A percentile compares a stretch with the other conserved stretches of the same genome.
Conservation (phyloP, 2,329 filamentous ascomycete species). For the Pseudophaeomoniella oleicola region DNA sequence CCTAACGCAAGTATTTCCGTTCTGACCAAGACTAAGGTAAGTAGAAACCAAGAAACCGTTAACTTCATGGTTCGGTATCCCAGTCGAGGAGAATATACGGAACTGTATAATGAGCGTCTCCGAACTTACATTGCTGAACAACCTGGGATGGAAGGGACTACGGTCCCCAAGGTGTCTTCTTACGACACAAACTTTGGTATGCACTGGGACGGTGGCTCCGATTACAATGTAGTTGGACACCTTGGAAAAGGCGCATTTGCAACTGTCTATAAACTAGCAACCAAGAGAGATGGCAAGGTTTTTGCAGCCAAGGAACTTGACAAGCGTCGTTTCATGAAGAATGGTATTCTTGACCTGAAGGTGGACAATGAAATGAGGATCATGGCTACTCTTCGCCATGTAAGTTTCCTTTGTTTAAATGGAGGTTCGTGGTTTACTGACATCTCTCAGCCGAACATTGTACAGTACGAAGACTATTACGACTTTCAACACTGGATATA, state of each 20-base stretch:
- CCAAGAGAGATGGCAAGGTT: slow-evolving; percentile 66
- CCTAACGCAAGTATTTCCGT: slow-evolving; percentile 63
- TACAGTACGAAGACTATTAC: slow-evolving; percentile 78
- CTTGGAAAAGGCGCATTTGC: slow-evolving; percentile 94
- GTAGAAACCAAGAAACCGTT: slow-evolving; percentile 45
- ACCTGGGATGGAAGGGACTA: neutral
- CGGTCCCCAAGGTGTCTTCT: neutral
- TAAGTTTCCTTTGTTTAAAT: slow-evolving; percentile 29
- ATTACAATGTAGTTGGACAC: slow-evolving; percentile 67
- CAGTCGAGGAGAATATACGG: slow-evolving; percentile 52
- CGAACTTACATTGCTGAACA: slow-evolving; percentile 36
- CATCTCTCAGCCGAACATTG: slow-evolving; percentile 61
- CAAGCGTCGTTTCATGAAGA: slow-evolving; percentile 85
- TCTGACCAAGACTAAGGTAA: slow-evolving; percentile 17
- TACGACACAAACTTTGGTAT: slow-evolving; percentile 41
- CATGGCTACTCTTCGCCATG: slow-evolving; percentile 74
- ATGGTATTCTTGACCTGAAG: slow-evolving; percentile 75
- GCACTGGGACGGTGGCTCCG: slow-evolving; percentile 66
- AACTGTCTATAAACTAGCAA: slow-evolving; percentile 78
- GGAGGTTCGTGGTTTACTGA: slow-evolving; percentile 5
- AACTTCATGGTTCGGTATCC: slow-evolving; percentile 80
- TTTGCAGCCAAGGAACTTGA: slow-evolving; percentile 92
- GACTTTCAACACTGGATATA: slow-evolving; percentile 71
- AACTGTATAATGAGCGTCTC: slow-evolving; percentile 55
- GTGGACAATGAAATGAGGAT: slow-evolving; percentile 96